Base-by-base conservation (phyloP, 2,329 filamentous ascomycete species). In the Cercospora zeina region DNA sequence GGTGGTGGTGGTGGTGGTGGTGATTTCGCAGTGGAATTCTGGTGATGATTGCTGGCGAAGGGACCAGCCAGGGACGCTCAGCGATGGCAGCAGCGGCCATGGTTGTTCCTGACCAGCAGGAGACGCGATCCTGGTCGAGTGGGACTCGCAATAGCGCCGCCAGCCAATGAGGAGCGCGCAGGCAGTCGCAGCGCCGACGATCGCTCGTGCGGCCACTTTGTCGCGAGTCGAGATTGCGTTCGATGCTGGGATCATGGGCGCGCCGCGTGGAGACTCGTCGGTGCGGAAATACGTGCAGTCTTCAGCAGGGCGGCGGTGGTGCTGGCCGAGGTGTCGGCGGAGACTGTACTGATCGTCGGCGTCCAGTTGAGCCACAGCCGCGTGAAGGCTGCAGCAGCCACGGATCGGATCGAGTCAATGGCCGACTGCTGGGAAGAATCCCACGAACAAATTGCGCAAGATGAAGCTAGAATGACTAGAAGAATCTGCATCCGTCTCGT, bases 221-320 rank as follows among this genome's bases (percentile, higher is more conserved):
- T 9, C 42, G 55, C 55, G 55, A 58, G 55, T 58, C 55, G 55
- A 58, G 55, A 58, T 51, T 33, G 30, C 27, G 55, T 58, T 58
- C 55, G 55, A 58, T 58, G 55, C 55, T 51, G 45, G 55, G 55
- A 50, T 58, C 11, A 16, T 14, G 19, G n/a, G 47, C 47, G 19
- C 47, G 27, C 47, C 24, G 47, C 47, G 24, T 50, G 24, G 24
- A n/a, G n/a, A 31, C n/a, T n/a, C 14, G 45, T 24, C 45, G 45
- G 45, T 30, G 45, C 45, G n/a, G n/a, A n/a, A n/a, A n/a, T n/a
- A n/a, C n/a, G n/a, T n/a, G n/a, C n/a, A n/a, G n/a, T n/a, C n/a
- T n/a, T n/a, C n/a, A n/a, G 36, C 11, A 50, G 24, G 16, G 19
- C 9, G 39, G 39, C 39, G 39, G 39, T 19, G 39, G 39, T 42